Evolutionary conservation across 805 yeast genomes (phyloP).

Genomic region (Cyberlindnera americana): DNA sequence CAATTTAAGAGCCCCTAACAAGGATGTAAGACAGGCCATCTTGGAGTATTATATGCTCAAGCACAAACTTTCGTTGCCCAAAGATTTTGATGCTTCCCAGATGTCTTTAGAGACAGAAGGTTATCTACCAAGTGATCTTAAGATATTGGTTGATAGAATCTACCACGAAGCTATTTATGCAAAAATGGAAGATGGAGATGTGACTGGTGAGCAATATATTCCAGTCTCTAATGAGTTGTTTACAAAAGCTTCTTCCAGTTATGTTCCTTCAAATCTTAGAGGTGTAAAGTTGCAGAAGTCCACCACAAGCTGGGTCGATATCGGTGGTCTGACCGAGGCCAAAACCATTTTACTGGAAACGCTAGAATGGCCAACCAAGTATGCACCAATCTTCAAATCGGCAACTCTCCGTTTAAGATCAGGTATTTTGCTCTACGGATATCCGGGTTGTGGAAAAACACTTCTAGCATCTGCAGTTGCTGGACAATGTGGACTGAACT

Average conservation of each 20-base stretch:
- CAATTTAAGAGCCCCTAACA: conserved; percentile 66
- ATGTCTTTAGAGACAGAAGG: conserved; percentile 80
- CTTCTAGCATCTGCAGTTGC: conserved; percentile 91
- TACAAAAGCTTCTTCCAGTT: conserved; percentile 58
- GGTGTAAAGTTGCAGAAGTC: conserved; percentile 86
- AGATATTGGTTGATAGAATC: conserved; percentile 66
- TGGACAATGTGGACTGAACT: conserved; percentile 88
- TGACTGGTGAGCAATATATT: not conserved
- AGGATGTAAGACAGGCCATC: conserved; percentile 50
- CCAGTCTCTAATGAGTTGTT: conserved; percentile 39
- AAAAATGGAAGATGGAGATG: conserved; percentile 12
- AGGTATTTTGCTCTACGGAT: conserved; percentile 88
- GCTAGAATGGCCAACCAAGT: conserved; percentile 94
- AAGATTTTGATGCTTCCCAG: conserved; percentile 44
- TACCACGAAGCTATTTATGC: conserved; percentile 42
- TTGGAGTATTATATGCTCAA: conserved; percentile 29
- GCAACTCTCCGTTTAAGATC: conserved; percentile 87
- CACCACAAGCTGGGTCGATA: conserved; percentile 71
- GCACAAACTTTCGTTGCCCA: conserved; percentile 33
- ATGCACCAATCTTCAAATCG: conserved; percentile 88
- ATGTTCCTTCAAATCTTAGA: conserved; percentile 74
- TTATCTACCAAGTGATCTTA: conserved; percentile 78
- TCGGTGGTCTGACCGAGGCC: conserved; percentile 82
- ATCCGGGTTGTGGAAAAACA: conserved; percentile 98
- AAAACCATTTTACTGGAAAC: conserved; percentile 79